Conservation (phyloP, 2,329 filamentous ascomycete genomes). For the Fusarium miscanthi region DNA sequence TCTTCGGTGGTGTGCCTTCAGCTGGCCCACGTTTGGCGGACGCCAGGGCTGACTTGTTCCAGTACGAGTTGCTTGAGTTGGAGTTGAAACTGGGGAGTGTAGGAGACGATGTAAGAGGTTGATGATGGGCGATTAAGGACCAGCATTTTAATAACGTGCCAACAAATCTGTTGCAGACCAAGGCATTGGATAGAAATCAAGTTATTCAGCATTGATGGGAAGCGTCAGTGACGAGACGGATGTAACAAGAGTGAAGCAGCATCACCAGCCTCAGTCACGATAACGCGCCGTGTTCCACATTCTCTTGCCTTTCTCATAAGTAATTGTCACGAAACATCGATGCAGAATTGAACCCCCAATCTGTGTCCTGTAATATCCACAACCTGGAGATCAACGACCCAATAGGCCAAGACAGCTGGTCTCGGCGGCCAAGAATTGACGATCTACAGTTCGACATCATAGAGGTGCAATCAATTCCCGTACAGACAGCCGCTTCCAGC, state of each 20-base stretch:
- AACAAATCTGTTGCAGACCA: constrained; percentile 25
- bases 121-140: constrained; percentile 31
- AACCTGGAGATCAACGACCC: constrained; percentile 8
- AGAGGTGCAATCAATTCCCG: constrained; percentile 18
- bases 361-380: background rate
- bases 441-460: constrained; percentile 38
- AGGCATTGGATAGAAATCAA: constrained; percentile 28
- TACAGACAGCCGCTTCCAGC: constrained; percentile 18
- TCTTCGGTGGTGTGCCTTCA: constrained; percentile 41
- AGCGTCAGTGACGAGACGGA: constrained; percentile 14
- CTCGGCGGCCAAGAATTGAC: constrained; percentile 28
- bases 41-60: constrained; percentile 39
- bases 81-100: constrained; percentile 28
- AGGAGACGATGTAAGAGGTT: constrained; percentile 34
- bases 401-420: constrained; percentile 21
- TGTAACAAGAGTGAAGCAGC: constrained; percentile 34
- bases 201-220: background rate
- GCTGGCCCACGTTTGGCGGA: constrained; percentile 34
- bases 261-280: constrained; percentile 20
- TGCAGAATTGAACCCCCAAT: background rate
- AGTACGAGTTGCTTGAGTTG: constrained; percentile 14
- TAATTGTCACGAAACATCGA: constrained; percentile 12
- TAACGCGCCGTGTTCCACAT: constrained; percentile 33
- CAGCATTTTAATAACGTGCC: constrained; percentile 35
- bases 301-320: constrained; percentile 13